A percentile compares a stretch with the other conserved stretches of the same genome.
Evolutionary conservation across 805 yeast genomes (phyloP).

Genomic region (Schwanniomyces vanrijiae): DNA sequence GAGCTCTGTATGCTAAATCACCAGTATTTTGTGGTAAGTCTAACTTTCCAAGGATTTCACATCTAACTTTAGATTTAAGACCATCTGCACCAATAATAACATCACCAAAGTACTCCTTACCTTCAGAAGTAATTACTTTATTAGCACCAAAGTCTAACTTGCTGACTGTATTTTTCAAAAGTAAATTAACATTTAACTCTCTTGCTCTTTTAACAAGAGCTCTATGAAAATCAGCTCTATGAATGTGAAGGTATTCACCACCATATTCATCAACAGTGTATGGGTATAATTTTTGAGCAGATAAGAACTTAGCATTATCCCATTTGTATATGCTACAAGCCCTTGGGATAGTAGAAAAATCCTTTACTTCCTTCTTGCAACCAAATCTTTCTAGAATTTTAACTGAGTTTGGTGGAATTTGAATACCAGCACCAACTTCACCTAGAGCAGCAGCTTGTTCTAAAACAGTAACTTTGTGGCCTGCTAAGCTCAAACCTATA

Average conservation of each 20-base stretch:
- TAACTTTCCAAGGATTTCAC: conserved; percentile 13
- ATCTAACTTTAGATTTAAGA: conserved; percentile 19
- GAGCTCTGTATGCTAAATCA: conserved; percentile 26
- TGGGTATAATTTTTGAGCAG: conserved; percentile 18
- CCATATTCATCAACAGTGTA: conserved; percentile 13
- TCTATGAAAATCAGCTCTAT: conserved; percentile 25
- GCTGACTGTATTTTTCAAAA: conserved; percentile 13
- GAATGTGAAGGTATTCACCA: conserved; percentile 21
- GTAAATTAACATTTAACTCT: conserved; percentile 16
- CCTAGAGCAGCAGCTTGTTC: conserved; percentile 24
- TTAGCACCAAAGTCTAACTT: conserved; percentile 16
- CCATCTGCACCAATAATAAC: conserved; percentile 28
- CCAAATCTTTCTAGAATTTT: conserved; percentile 21
- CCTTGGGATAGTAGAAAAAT: conserved; percentile 14
- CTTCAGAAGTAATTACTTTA: conserved; percentile 15
- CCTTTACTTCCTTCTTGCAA: conserved; percentile 10
- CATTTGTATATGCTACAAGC: conserved; percentile 12
- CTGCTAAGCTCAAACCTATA: conserved; percentile 19
- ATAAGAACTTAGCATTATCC: conserved; percentile 18
- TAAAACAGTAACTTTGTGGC: conserved; percentile 23
- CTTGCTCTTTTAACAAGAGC: conserved; percentile 19
- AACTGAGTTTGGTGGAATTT: conserved; percentile 27
- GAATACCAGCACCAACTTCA: conserved; percentile 36
- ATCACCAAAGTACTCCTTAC: conserved; percentile 17
- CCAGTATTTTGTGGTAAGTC: conserved; percentile 27